Evolutionary conservation across 1,284 basidiomycete species (phyloP).

Genomic region (Austroboletus novae-zelandiae): DNA sequence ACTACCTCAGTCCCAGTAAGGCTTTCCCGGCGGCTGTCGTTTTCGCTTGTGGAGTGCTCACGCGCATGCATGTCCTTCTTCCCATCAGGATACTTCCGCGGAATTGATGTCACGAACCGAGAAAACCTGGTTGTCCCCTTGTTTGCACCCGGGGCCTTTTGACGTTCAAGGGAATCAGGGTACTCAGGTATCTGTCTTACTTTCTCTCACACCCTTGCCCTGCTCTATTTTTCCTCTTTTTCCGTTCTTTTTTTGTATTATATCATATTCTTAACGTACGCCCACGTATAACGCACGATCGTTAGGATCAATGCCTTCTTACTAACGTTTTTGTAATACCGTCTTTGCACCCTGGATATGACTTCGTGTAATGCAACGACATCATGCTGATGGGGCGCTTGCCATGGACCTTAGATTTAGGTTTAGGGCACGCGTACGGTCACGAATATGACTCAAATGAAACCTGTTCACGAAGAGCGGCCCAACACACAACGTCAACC

Average conservation of each 20-base stretch:
- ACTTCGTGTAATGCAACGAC: conserved; percentile 9
- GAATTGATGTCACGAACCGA: conserved; percentile 32
- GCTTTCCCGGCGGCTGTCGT: conserved; percentile 2
- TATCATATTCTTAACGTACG: conserved; percentile 19
- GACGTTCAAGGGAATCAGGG: background rate
- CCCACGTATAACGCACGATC: conserved; percentile 12
- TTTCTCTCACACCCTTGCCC: background rate
- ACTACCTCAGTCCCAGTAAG: conserved; percentile 41
- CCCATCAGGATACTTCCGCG: conserved; percentile 30
- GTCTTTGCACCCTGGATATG: conserved; percentile 1
- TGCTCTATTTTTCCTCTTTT: background rate
- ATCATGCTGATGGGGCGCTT: background rate
- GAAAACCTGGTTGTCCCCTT: conserved; percentile 28
- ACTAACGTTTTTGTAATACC: conserved; percentile 17
- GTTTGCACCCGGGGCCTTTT: conserved; percentile 26
- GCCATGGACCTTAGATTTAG: too few relatives aligned
- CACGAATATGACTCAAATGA: too few relatives aligned
- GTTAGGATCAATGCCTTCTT: conserved; percentile 8
- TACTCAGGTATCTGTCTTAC: background rate
- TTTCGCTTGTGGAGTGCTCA: conserved; percentile 11
- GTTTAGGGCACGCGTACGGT: too few relatives aligned
- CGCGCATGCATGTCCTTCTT: background rate
- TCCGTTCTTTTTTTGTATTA: conserved; percentile 17
- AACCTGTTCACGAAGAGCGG: too few relatives aligned
- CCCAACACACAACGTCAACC: too few relatives aligned